Evolutionary conservation across 179 eudicot species (phyloP), one percentile per base, ranked within the genome.

Genomic region (Nepenthes alata): DNA sequence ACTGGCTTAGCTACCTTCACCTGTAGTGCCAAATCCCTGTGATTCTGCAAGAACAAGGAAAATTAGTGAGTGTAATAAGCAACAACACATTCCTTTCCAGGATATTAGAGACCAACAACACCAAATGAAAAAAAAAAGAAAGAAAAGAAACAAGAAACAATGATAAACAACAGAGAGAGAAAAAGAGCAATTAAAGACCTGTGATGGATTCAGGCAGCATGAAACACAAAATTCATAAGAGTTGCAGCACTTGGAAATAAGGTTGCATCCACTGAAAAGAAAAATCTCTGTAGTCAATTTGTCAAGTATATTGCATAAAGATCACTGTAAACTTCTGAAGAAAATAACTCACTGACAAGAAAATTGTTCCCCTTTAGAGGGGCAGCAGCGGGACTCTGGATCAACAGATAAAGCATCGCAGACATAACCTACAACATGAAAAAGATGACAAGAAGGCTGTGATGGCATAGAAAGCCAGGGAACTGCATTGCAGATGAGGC

Each of bases 141-240:
- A 14, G 38, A 25, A 3, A 7, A 8, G 5, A 55, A 35, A 1
- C 39, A 25, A 11, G 15, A 13, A 55, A 14, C 14, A 52, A 57
- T 37, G 37, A 52, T 57, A 12, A 15, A 38, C 41, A 57, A 54
- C 47, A 49, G 53, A 47, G 50, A 6, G 39, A 54, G 9, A 58
- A 38, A 35, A 6, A 3, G 55, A 36, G 35, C 9, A 52, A 44
- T 12, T 50, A 67, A 13, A 59, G 76, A 91, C 97, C 80, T 65
- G 75, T 58, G 70, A 72, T 3, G 98, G 97, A 80, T 80, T 79
- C 66, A 85, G 80, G 87, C 98, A 89, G 75, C 98, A 93, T 38
- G 98, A 87, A 66, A 93, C 98, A 79, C 98, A 93, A 59, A 71
- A 83, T 70, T 94, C 99, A 64, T 94, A 94, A 5, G 94, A 85